A percentile compares a stretch with the other conserved stretches of the same genome.
These are phyloP conservation scores for peach (Prunus persica) DNA, from an alignment of 306 rosid species.

Conservation along the genomic window DNA sequence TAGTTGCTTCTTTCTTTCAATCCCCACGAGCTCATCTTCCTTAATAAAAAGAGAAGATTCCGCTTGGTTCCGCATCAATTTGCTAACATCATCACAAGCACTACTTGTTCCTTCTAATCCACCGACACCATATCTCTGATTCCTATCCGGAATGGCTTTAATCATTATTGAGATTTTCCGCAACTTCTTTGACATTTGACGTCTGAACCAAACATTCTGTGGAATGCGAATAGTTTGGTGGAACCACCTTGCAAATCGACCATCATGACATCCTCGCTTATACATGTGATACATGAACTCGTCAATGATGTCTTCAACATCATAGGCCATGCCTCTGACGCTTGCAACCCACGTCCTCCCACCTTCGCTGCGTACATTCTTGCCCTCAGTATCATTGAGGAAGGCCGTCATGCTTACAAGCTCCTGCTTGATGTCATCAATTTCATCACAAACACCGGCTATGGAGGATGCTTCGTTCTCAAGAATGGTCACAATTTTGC, in stretches of 20 bases:
- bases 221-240: neutral
- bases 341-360: neutral
- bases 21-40: constrained; percentile 11
- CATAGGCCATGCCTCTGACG: neutral
- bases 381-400: neutral
- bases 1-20: neutral
- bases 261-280: neutral
- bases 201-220: neutral
- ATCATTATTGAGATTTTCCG: neutral
- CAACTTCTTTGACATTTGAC: neutral
- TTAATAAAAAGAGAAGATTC: neutral
- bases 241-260: neutral
- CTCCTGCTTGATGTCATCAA: constrained; percentile 5
- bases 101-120: neutral
- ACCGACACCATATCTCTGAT: neutral
- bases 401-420: constrained; percentile 3
- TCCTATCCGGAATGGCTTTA: neutral
- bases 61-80: neutral
- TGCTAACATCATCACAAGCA: no score
- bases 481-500: neutral
- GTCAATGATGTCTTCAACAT: constrained; percentile 17
- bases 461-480: neutral
- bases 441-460: neutral
- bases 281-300: constrained; percentile 5
- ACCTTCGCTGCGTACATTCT: neutral